Percentiles rank a stretch among this genome's conserved stretches.
These are phyloP conservation scores for Raffaelea deltoideospora DNA, from an alignment of 2,329 filamentous ascomycete genomes.

Conservation along the genomic window DNA sequence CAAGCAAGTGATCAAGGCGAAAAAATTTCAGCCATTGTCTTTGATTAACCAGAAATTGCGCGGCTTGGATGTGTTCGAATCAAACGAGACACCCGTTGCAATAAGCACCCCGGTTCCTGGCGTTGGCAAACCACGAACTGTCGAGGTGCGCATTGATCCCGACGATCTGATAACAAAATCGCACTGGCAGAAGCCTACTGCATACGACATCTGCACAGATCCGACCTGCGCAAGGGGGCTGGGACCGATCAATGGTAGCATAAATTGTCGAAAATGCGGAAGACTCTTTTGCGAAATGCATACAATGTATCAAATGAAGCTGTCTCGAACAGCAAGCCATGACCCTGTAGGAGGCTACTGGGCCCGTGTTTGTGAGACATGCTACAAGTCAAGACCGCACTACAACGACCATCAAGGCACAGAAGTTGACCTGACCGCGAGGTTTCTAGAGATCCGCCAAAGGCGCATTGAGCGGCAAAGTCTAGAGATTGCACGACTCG, in stretches of 20 bases:
- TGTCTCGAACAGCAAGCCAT: conserved; percentile 76
- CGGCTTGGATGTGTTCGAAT: conserved; percentile 84
- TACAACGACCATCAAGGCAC: conserved; percentile 80
- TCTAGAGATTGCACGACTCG: conserved; percentile 74
- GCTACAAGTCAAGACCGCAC: conserved; percentile 88
- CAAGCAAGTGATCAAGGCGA: conserved; percentile 84
- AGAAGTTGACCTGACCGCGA: conserved; percentile 54
- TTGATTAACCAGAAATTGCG: conserved; percentile 88
- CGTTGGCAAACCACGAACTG: conserved; percentile 24
- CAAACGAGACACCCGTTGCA: conserved; percentile 51
- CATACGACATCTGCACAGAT: conserved; percentile 71
- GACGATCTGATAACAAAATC: conserved; percentile 77
- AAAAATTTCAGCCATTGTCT: conserved; percentile 80
- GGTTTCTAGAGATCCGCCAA: conserved; percentile 56
- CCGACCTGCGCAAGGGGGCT: conserved; percentile 70
- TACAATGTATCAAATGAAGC: conserved; percentile 99
- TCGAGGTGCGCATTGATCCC: conserved; percentile 45
- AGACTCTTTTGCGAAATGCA: conserved; percentile 92
- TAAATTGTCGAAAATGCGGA: conserved; percentile 91
- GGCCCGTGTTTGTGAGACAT: conserved; percentile 97
- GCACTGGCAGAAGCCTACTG: conserved; percentile 74
- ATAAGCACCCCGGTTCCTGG: conserved; percentile 1
- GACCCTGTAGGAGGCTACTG: conserved; percentile 83
- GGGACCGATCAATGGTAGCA: conserved; percentile 62
- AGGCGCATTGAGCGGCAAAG: conserved; percentile 72